Percentiles rank a stretch among this genome's conserved stretches.
These are phyloP conservation scores for cucumber (Cucumis sativus) DNA, from an alignment of 306 rosid genomes.

Conservation along the genomic window DNA sequence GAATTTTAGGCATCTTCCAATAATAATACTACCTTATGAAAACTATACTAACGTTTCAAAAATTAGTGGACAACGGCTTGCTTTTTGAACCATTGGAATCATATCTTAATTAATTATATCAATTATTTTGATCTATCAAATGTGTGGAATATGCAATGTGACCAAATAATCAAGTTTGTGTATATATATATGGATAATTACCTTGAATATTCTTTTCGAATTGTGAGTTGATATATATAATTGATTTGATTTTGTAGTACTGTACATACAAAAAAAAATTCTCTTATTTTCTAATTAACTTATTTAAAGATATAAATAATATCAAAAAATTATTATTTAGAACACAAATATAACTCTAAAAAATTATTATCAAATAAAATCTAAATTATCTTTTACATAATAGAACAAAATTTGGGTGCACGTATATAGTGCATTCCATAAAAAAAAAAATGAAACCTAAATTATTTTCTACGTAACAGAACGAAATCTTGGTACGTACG, in stretches of 20 bases:
- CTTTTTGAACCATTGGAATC: not conserved
- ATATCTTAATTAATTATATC: not conserved
- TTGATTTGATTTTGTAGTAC: not conserved
- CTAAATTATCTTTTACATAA: not conserved
- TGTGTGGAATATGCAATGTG: slow-evolving; percentile 6
- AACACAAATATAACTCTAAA: too few species aligned
- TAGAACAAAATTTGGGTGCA: not conserved
- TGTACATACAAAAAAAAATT: too few species aligned
- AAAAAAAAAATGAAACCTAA: not conserved
- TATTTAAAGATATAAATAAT: not conserved
- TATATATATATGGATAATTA: not conserved
- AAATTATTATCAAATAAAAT: too few species aligned
- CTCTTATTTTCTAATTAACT: not conserved
- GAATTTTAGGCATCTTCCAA: slow-evolving; percentile 50
- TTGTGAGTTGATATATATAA: not conserved
- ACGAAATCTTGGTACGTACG: not conserved
- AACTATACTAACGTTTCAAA: not conserved
- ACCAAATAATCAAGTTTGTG: not conserved
- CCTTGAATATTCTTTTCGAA: not conserved
- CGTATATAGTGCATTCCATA: not conserved
- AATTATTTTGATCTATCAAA: not conserved
- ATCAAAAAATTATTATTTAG: too few species aligned
- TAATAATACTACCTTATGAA: slow-evolving; percentile 5
- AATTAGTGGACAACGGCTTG: not conserved
- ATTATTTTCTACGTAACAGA: not conserved